Percentiles rank a stretch among this genome's conserved stretches.
These are phyloP conservation scores for Mycena latifolia DNA, from an alignment of 768 basidiomycete species.

Conservation along the genomic window DNA sequence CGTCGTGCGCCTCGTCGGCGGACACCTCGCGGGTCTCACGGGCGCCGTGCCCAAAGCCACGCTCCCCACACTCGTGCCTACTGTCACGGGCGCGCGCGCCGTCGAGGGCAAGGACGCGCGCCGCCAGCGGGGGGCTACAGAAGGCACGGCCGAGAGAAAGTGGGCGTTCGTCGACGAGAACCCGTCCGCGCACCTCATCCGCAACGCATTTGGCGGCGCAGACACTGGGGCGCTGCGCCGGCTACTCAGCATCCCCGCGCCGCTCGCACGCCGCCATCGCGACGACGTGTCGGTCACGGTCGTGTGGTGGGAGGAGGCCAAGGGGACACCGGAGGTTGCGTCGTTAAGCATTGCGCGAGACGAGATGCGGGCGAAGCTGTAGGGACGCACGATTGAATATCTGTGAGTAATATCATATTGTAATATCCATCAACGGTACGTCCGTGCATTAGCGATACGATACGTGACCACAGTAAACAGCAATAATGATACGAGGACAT, in stretches of 20 bases:
- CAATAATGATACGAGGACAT: slow-evolving; percentile 21
- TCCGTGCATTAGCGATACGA: slow-evolving; percentile 3
- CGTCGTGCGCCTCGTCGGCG: slow-evolving; percentile 88
- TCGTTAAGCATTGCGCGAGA: slow-evolving; percentile 41
- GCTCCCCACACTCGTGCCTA: slow-evolving; percentile 68
- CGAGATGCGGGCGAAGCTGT: slow-evolving; percentile 65
- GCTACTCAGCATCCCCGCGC: slow-evolving; percentile 86
- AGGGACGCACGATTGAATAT: too few species aligned
- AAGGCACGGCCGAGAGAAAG: slow-evolving; percentile 54
- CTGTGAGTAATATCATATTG: too few species aligned
- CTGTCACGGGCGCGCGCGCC: slow-evolving; percentile 63
- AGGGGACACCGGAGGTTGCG: slow-evolving; percentile 55
- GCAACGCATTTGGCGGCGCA: slow-evolving; percentile 94
- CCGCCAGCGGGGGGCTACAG: slow-evolving; percentile 43
- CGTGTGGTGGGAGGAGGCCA: slow-evolving; percentile 82
- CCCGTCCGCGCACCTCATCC: slow-evolving; percentile 83
- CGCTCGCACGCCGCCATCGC: slow-evolving; percentile 79
- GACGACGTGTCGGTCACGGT: slow-evolving; percentile 92
- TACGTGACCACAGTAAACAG: slow-evolving; percentile 4
- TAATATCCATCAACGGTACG: too few species aligned
- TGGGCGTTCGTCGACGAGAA: slow-evolving; percentile 90
- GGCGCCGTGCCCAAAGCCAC: slow-evolving; percentile 72
- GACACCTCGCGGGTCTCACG: slow-evolving; percentile 79
- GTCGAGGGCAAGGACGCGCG: slow-evolving; percentile 74
- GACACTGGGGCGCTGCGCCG: slow-evolving; percentile 69